Evolutionary conservation across 148 eudicot species (phyloP).

Genomic region (Cornus florida): DNA sequence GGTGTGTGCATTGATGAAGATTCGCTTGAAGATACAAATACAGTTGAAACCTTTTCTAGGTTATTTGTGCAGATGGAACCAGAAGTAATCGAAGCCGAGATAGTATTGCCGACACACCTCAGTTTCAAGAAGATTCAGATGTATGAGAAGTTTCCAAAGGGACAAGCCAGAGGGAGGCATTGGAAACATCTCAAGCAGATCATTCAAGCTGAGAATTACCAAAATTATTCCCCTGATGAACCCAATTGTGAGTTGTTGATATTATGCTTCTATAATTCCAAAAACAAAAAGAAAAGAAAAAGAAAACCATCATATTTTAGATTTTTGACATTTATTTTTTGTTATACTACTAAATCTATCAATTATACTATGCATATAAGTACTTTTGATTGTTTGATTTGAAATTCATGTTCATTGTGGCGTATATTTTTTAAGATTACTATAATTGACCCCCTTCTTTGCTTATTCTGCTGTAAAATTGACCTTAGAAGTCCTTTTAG

Average conservation of each 20-base stretch:
- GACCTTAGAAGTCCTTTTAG: too few relatives aligned
- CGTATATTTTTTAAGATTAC: not conserved
- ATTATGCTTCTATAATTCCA: too few relatives aligned
- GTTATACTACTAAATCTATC: not conserved
- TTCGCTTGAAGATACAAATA: not conserved
- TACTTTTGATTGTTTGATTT: not conserved
- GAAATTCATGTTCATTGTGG: not conserved
- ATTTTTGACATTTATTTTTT: not conserved
- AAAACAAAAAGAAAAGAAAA: not conserved
- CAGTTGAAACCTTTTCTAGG: not conserved
- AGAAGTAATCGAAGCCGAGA: constrained; percentile 76
- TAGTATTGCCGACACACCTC: constrained; percentile 72
- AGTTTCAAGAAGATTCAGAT: constrained; percentile 83
- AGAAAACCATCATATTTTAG: not conserved
- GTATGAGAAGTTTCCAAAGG: constrained; percentile 91
- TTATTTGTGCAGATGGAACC: constrained; percentile 55
- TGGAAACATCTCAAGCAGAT: constrained; percentile 99
- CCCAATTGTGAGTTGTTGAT: constrained; percentile 65
- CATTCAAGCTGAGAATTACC: constrained; percentile 82
- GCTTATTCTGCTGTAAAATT: not conserved
- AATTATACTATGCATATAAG: not conserved
- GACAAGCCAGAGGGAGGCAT: constrained; percentile 74
- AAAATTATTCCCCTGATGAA: constrained; percentile 54
- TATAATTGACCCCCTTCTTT: too few relatives aligned
- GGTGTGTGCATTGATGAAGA: too few relatives aligned